Conservation (phyloP, 2,329 filamentous ascomycete species). For the Penicillium sp. region DNA sequence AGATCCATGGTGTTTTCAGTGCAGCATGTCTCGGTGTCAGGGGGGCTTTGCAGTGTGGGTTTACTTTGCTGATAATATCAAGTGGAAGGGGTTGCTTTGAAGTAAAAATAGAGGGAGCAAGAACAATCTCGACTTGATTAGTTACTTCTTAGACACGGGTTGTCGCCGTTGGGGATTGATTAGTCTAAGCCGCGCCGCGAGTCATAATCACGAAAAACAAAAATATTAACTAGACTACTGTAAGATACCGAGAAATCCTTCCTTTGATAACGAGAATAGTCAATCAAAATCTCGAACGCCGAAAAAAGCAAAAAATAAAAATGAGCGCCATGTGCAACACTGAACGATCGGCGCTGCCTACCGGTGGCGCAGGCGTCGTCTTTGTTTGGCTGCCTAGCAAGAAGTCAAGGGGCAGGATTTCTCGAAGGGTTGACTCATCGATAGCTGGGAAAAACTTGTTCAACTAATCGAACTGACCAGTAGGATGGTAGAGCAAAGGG, state of each 20-base stretch:
- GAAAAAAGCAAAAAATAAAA: neutral
- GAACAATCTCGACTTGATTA: neutral
- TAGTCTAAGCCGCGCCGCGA: neutral
- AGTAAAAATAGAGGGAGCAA: neutral
- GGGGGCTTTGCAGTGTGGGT: neutral
- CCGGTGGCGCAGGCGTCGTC: slow-evolving; percentile 22
- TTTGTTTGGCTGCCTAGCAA: slow-evolving; percentile 15
- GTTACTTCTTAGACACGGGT: neutral
- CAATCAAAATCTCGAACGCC: neutral
- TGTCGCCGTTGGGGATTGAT: neutral
- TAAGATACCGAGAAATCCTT: no score
- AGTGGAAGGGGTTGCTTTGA: neutral
- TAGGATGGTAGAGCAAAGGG: neutral
- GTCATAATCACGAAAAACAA: no score
- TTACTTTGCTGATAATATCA: neutral
- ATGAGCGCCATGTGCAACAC: slow-evolving; percentile 27
- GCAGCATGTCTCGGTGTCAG: neutral
- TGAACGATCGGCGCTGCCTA: slow-evolving; percentile 26
- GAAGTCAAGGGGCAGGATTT: slow-evolving; percentile 16
- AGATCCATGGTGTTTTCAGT: neutral
- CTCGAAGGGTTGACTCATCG: slow-evolving; percentile 25
- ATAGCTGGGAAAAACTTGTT: slow-evolving; percentile 5
- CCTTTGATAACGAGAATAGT: neutral
- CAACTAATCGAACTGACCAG: neutral
- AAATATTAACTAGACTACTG: no score